Base-by-base conservation (phyloP, 169 alveolate genomes). In the Toxoplasma gondii region DNA sequence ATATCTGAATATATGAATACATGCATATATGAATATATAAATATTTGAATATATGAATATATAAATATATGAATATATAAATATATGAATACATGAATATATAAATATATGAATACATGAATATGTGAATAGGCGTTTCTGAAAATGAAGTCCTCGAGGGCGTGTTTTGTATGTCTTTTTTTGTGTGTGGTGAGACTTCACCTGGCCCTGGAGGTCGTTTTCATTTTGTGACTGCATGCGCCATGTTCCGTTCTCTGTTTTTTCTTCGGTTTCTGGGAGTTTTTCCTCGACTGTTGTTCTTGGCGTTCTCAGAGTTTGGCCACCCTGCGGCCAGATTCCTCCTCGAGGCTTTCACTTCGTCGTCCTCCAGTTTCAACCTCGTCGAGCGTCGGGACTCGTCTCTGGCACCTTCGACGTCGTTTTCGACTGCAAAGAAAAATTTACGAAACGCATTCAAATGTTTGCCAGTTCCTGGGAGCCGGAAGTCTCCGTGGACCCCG, bases 401-500 rank as follows among this genome's bases (percentile, higher is more conserved):
- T 12, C 83, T 7, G 83, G 31, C 41, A 27, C 36, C 64, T 88
- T 88, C 58, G 43, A 38, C 17, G 36, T 88, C 31, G 92, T 58
- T 27, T 38, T 88, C 39, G 49, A 88, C 58, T 45, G 49, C 29
- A 53, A 64, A 4, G 58, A 27, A 45, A 1, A 7, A 44, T 88
- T 53, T 12, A 36, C 74, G 27, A 49, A 53, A 80, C 64, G 10
- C 64, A 53, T 88, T 29, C 54, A 49, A 7, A 83, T 88, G 24
- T 38, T 1, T 9, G 92, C 83, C 22, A 10, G 92, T 38, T 41
- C 84, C 45, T 88, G 92, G 92, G 74, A 19, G 39, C 92, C 92
- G 1, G 41, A 1, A 22, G 58, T 38, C n/a, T 9, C 70, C 36
- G 58, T 88, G 53, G 27, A 12, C 58, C 69, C 44, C 7, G 34